Base-by-base conservation (phyloP, 441 rosid genomes). In the Erodium trifolium region DNA sequence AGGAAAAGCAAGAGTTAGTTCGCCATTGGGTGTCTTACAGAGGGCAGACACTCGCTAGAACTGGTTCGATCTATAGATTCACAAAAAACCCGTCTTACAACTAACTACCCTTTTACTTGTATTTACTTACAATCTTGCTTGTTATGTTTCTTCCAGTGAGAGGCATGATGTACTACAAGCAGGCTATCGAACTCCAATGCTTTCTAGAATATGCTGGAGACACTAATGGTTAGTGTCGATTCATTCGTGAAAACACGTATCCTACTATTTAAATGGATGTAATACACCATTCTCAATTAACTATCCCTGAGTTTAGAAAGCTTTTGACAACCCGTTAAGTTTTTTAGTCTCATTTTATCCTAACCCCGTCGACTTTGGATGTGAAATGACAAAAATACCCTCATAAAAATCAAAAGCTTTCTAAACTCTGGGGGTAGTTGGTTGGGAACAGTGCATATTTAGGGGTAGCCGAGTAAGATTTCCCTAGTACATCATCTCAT, bases 81-180 rank as follows among this genome's bases (percentile, higher is more conserved):
- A 17, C 27, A 29, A 2, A 16, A 45, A 45, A 2, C 68, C 51
- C 9, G 69, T 73, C 67, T 72, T 73, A 18, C 63, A 68, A 23
- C 27, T 23, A 23, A 23, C 49, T 72, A 67, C 66, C 68, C 68
- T 63, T 27, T 66, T 23, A 17, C 70, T 68, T 29, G 49, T 69
- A 59, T 73, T 49, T 47, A 65, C 23, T 63, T 59, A 68, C 23
- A 53, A 67, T 18, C 7, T 14, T 67, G 59, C 5, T 35, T 17
- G 5, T 45, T 78, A 18, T 70, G n/a, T 71, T 72, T 79, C 23
- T 72, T 39, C 65, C 82, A 94, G 99, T 92, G 81, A 81, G 98
- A 79, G 99, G 99, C 70, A 92, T 94, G 97, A 92, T 94, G 99
- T 92, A 94, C 85, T 90, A 94, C 71, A 85, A 77, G 80, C 76